These are phyloP conservation scores for Umbelopsis sp. DNA, from an alignment of 371 early-diverging fungal genomes.

Conservation along the genomic window DNA sequence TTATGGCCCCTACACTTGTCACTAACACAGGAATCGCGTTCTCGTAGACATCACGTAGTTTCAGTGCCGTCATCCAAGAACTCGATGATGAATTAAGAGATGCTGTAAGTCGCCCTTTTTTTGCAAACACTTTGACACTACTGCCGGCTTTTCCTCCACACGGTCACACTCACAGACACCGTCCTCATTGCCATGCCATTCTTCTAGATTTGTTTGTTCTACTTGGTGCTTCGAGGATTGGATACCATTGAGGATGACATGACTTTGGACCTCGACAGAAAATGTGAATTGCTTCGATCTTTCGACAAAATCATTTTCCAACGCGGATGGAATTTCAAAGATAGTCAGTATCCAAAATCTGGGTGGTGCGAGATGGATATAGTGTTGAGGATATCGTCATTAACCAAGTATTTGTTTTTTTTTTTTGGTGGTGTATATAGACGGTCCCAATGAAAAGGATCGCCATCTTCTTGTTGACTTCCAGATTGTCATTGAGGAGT, in stretches of 20 bases:
- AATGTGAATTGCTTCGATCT: constrained; percentile 71
- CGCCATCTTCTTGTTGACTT: constrained; percentile 85
- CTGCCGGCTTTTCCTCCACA: not conserved
- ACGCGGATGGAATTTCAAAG: constrained; percentile 86
- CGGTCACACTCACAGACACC: constrained; percentile 10
- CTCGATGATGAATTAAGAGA: constrained; percentile 88
- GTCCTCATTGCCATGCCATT: not conserved
- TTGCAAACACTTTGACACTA: not conserved
- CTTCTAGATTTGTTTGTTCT: constrained; percentile 82
- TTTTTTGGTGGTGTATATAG: constrained; percentile 32
- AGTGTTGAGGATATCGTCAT: too few species aligned
- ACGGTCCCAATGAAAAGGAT: constrained; percentile 94
- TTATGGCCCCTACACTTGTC: not conserved
- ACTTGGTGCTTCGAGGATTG: constrained; percentile 91
- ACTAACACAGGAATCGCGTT: not conserved
- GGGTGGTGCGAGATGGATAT: too few species aligned
- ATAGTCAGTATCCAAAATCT: constrained; percentile 53
- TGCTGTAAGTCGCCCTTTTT: constrained; percentile 52
- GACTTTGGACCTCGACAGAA: constrained; percentile 79
- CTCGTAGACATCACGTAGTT: constrained; percentile 87
- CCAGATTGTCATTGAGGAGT: constrained; percentile 88
- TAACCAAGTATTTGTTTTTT: not conserved
- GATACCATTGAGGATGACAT: constrained; percentile 99
- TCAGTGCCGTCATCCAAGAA: constrained; percentile 94
- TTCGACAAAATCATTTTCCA: constrained; percentile 84